Conservation (phyloP, 495 filamentous ascomycete species). For the Xylaria palmicola region DNA sequence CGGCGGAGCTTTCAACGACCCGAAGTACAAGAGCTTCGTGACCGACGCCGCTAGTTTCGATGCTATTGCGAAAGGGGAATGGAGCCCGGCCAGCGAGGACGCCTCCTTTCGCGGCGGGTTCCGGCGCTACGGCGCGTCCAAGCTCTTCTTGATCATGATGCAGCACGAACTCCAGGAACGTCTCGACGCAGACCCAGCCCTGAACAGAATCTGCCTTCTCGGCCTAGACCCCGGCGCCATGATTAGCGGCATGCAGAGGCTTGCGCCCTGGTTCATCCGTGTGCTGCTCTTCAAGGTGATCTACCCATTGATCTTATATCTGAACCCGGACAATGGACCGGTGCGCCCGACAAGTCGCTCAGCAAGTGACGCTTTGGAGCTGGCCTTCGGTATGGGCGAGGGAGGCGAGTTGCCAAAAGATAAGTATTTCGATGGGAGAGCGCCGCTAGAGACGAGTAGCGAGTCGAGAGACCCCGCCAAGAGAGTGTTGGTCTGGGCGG, state of each 20-base stretch:
- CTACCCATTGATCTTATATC: slow-evolving; percentile 10
- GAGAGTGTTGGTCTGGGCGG: slow-evolving; percentile 28
- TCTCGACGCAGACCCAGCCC: slow-evolving; percentile 19
- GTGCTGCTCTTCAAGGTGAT: slow-evolving; percentile 18
- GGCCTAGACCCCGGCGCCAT: slow-evolving; percentile 32
- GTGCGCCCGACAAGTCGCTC: slow-evolving; percentile 36
- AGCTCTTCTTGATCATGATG: slow-evolving; percentile 38
- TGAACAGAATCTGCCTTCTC: slow-evolving; percentile 27
- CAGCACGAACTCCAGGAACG: slow-evolving; percentile 22
- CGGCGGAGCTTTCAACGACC: slow-evolving; percentile 13
- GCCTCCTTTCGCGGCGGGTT: slow-evolving; percentile 25
- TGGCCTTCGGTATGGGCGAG: slow-evolving; percentile 16
- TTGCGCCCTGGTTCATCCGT: slow-evolving; percentile 21
- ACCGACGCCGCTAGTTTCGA: slow-evolving; percentile 20
- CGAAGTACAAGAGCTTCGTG: slow-evolving; percentile 26
- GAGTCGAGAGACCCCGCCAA: slow-evolving; percentile 27
- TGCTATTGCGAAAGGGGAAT: slow-evolving; percentile 34
- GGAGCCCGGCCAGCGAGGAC: slow-evolving; percentile 27
- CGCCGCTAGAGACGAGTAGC: slow-evolving; percentile 12
- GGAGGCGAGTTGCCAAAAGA: slow-evolving; percentile 19
- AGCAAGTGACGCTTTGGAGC: slow-evolving; percentile 32
- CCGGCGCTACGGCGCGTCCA: slow-evolving; percentile 37
- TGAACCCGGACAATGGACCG: slow-evolving; percentile 20
- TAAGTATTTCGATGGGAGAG: slow-evolving; percentile 23
- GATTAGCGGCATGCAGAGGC: slow-evolving; percentile 20